Percentiles rank a stretch among this genome's conserved stretches.
Evolutionary conservation across 2,329 filamentous ascomycete genomes (phyloP).

Genomic region (Penicillium thymicola): DNA sequence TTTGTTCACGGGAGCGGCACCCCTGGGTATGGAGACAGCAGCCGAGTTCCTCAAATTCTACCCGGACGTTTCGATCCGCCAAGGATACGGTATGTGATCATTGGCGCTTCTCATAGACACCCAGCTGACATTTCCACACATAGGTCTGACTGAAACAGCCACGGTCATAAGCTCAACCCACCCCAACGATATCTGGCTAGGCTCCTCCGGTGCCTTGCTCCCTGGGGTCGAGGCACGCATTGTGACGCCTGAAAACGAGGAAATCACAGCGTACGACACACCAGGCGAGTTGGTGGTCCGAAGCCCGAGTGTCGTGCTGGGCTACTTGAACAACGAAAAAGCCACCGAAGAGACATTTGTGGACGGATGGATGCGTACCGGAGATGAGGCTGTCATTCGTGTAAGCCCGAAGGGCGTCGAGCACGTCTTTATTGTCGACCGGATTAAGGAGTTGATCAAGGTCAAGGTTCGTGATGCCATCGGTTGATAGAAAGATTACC

Average conservation of each 20-base stretch:
- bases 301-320: conserved; percentile 71
- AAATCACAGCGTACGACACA: conserved; percentile 67
- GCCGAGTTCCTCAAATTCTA: conserved; percentile 60
- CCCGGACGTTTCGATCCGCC: conserved; percentile 63
- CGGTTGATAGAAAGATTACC: background rate
- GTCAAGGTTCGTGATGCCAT: conserved; percentile 57
- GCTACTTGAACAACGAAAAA: conserved; percentile 82
- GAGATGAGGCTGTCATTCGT: conserved; percentile 74
- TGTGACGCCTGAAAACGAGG: conserved; percentile 64
- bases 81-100: conserved; percentile 62
- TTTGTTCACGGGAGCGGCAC: conserved; percentile 74
- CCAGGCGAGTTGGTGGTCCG: conserved; percentile 80
- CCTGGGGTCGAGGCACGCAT: conserved; percentile 65
- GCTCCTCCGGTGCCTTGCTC: conserved; percentile 68
- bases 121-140: background rate
- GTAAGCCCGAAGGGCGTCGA: conserved; percentile 65
- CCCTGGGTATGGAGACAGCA: conserved; percentile 69
- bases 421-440: conserved; percentile 81
- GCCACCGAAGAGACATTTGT: conserved; percentile 79
- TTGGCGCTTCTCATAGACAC: background rate
- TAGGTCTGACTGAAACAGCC: conserved; percentile 71
- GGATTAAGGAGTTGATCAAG: conserved; percentile 75
- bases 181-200: conserved; percentile 62
- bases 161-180: conserved; percentile 64
- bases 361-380: conserved; percentile 78